phyloP scores from a whole-genome alignment of 768 basidiomycete species.

The Podaxis sp. region DNA sequence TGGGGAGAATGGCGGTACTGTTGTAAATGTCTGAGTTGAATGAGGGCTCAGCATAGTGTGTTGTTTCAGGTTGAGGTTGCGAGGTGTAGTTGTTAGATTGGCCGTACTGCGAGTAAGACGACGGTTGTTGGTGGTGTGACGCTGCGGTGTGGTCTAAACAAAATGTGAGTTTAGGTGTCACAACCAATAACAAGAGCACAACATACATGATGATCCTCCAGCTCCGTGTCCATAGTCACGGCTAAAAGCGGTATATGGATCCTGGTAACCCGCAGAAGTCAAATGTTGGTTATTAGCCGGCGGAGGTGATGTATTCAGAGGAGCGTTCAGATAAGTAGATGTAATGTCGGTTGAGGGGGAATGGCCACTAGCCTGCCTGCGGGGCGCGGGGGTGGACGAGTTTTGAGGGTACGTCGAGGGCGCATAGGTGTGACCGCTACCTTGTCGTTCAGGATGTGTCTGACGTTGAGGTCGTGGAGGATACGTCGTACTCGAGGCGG shows the following conservation, averaged over 20 bases:
- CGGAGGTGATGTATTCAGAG: constrained; percentile 11
- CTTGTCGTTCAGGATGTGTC: constrained; percentile 30
- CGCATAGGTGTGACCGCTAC: constrained; percentile 34
- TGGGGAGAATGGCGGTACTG: constrained; percentile 14
- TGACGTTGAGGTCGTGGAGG: constrained; percentile 37
- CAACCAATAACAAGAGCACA: not conserved
- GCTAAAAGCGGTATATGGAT: constrained; percentile 26
- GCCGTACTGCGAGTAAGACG: constrained; percentile 47
- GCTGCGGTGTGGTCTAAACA: constrained; percentile 51
- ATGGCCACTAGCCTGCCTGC: constrained; percentile 18
- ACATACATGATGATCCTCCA: constrained; percentile 53
- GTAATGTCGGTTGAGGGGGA: constrained; percentile 12
- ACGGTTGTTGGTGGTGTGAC: constrained; percentile 45
- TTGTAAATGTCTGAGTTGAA: constrained; percentile 37
- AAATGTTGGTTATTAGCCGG: constrained; percentile 26
- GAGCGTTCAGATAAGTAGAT: constrained; percentile 11
- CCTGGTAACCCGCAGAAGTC: constrained; percentile 29
- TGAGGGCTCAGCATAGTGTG: constrained; percentile 22
- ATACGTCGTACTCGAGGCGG: constrained; percentile 27
- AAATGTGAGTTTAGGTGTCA: constrained; percentile 2
- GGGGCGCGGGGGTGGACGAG: constrained; percentile 12
- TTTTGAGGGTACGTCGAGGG: constrained; percentile 26
- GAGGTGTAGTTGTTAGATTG: constrained; percentile 33
- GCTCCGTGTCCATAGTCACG: constrained; percentile 49
- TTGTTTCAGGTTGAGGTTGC: constrained; percentile 20